Evolutionary conservation across 371 early-diverging fungal genomes (phyloP), one percentile per base, ranked within the genome.

Genomic region (Actinomucor elegans): DNA sequence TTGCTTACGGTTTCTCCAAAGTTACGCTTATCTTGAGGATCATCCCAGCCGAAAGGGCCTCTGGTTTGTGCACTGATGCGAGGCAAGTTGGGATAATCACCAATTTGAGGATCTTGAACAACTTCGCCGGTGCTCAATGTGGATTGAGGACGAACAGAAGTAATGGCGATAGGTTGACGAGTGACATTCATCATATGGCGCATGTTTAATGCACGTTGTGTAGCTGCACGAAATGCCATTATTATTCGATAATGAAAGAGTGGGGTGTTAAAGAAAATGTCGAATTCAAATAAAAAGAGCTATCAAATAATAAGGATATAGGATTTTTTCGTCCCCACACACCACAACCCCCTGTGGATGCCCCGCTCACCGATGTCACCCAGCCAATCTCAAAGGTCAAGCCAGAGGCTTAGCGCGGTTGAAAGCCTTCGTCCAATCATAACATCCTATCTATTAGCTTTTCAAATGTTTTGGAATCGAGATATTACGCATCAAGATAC

Each of bases 21-120:
- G 78, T 84, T 81, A 58, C 85, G 81, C 47, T 79, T 80, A 43
- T 84, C 83, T 69, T 82, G 83, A 35, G 66, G 71, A 67, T 84
- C 85, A 70, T 71, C 72, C 79, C 81, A 84, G 40, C 80, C 83
- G 31, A 60, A 74, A 31, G 83, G 74, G 20, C 77, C 66, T 61
- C 85, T 83, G 41, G 69, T 61, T 59, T 84, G 83, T 45, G 69
- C 51, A 67, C 78, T 81, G 71, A 66, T 59, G 64, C 76, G 78
- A 51, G 85, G 85, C 67, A 84, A 60, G 67, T 84, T 83, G 69
- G 85, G 85, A 50, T 84, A 84, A 47, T 79, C 73, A 37, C 85
- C 85, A 59, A 84, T 81, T 66, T 84, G 85, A 37, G 85, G 81
- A 59, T 84, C 85, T 54, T 79, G 64, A 21, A 64, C 38, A n/a